These are phyloP conservation scores for Diaporthe aspalathi DNA, from an alignment of 2,329 filamentous ascomycete genomes.

Conservation along the genomic window DNA sequence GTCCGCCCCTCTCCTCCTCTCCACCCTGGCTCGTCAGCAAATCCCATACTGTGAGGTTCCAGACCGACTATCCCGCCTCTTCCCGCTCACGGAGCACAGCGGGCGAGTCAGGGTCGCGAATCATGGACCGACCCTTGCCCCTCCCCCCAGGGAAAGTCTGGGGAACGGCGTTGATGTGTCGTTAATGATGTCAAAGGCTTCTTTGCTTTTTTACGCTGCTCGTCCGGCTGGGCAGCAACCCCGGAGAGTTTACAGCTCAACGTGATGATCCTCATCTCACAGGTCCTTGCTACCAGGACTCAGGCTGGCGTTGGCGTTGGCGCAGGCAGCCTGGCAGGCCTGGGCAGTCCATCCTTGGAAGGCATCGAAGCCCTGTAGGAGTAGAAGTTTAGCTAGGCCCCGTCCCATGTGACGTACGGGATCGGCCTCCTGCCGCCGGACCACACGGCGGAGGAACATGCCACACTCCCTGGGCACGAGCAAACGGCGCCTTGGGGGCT, in stretches of 20 bases:
- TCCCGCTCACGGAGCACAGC: constrained; percentile 2
- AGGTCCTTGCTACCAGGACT: constrained; percentile 6
- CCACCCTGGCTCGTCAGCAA: background rate
- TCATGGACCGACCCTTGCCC: constrained; percentile 2
- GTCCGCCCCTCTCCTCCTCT: background rate
- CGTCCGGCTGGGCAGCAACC: background rate
- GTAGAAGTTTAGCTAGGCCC: constrained; percentile 17
- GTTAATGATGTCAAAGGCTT: constrained; percentile 20
- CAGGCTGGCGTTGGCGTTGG: background rate
- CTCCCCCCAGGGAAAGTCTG: constrained; percentile 15
- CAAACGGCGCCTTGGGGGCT: constrained; percentile 7
- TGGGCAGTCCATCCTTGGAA: constrained; percentile 12
- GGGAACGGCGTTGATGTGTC: constrained; percentile 7
- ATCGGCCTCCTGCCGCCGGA: constrained; percentile 14
- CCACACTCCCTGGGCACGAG: background rate
- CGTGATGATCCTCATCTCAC: constrained; percentile 25
- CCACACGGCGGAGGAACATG: constrained; percentile 1
- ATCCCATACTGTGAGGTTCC: constrained; percentile 26
- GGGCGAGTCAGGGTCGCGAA: constrained; percentile 21
- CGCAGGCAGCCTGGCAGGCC: constrained; percentile 7
- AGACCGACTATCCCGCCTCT: constrained; percentile 22
- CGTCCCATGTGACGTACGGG: constrained; percentile 25
- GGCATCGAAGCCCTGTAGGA: constrained; percentile 13
- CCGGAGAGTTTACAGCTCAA: constrained; percentile 3
- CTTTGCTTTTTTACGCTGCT: background rate